Percentiles rank a stretch among this genome's conserved stretches.
phyloP scores from a whole-genome alignment of 805 yeast genomes.

The Ogataea glucozyma region DNA sequence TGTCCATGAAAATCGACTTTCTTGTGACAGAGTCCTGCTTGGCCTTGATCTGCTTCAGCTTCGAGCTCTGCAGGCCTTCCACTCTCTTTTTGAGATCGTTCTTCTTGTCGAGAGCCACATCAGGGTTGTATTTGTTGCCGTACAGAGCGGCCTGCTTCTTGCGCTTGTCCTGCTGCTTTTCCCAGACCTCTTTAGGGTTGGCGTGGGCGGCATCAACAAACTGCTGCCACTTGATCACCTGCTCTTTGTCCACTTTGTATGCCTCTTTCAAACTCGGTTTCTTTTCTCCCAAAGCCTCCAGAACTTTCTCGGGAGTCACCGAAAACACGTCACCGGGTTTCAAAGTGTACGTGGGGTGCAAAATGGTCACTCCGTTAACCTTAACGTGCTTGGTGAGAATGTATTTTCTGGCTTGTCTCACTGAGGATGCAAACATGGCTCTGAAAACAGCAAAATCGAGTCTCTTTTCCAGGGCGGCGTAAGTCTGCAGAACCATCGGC shows the following conservation, averaged over 20 bases:
- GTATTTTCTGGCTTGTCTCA: constrained; percentile 91
- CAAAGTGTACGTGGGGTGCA: constrained; percentile 76
- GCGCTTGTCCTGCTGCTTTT: constrained; percentile 47
- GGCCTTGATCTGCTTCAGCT: constrained; percentile 39
- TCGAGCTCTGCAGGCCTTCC: constrained; percentile 25
- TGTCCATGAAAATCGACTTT: constrained; percentile 45
- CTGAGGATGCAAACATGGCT: constrained; percentile 88
- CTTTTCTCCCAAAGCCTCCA: constrained; percentile 78
- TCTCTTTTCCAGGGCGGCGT: constrained; percentile 83
- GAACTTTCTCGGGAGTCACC: constrained; percentile 82
- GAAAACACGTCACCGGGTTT: constrained; percentile 84
- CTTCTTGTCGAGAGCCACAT: constrained; percentile 13
- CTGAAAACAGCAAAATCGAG: constrained; percentile 89
- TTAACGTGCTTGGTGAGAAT: constrained; percentile 76
- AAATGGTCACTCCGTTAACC: constrained; percentile 80
- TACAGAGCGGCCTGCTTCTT: constrained; percentile 37
- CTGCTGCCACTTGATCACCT: constrained; percentile 73
- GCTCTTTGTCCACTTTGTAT: constrained; percentile 66
- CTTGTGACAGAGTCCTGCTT: constrained; percentile 42
- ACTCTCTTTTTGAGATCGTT: constrained; percentile 34
- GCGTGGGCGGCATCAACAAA: constrained; percentile 60
- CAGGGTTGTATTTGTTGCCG: constrained; percentile 24
- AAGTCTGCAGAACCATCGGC: constrained; percentile 87
- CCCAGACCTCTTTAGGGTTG: constrained; percentile 60
- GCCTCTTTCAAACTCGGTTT: constrained; percentile 78